Evolutionary conservation across 2,329 filamentous ascomycete species (phyloP).

Genomic region (Ascochyta koolunga): DNA sequence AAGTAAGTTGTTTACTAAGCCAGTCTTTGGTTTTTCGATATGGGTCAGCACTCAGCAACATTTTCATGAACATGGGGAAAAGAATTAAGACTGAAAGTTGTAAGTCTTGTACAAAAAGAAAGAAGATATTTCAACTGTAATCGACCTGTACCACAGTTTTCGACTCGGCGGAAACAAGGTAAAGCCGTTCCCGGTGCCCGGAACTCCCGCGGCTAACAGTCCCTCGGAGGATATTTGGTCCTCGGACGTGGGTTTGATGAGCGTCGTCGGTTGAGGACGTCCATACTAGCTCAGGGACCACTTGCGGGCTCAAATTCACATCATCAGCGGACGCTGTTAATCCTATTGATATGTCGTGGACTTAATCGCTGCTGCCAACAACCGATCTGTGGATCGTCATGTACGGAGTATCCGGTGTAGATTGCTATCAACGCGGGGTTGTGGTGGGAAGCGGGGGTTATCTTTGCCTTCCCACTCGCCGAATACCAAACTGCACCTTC

Average conservation of each 20-base stretch:
- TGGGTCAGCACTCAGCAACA: no score
- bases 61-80: no score
- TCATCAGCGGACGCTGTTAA: neutral
- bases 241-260: neutral
- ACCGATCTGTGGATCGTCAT: neutral
- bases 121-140: no score
- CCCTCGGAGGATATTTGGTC: neutral
- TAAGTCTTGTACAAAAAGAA: no score
- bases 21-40: no score
- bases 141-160: neutral
- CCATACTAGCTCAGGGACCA: neutral
- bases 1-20: no score
- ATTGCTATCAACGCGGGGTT: slow-evolving; percentile 14
- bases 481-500: slow-evolving; percentile 27
- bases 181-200: neutral
- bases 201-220: neutral
- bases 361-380: neutral
- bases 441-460: slow-evolving; percentile 10
- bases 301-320: neutral
- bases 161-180: neutral
- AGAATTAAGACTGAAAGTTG: no score
- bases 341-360: neutral
- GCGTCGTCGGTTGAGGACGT: neutral
- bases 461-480: slow-evolving; percentile 29
- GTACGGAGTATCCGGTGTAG: slow-evolving; percentile 11